Conservation (phyloP, 768 basidiomycete genomes). For the Pleurotus tuoliensis region DNA sequence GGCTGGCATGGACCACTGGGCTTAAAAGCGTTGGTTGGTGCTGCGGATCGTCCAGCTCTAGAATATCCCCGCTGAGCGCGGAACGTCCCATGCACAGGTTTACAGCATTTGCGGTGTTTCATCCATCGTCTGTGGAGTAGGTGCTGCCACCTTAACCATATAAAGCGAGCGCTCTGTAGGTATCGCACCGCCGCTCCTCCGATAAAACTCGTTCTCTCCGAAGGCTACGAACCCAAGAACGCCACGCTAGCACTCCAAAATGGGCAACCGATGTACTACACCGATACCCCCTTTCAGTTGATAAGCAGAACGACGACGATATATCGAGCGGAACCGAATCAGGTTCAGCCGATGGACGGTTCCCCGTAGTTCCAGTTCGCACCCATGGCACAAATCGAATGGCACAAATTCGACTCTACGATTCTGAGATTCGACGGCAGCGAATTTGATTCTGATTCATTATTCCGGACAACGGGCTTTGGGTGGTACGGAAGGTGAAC, state of each 20-base stretch:
- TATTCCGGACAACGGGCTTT: neutral
- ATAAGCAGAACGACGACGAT: neutral
- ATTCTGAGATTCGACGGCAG: neutral
- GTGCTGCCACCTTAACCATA: no score
- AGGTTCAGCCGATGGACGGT: neutral
- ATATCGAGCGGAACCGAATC: neutral
- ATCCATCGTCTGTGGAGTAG: no score
- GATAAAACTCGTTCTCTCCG: neutral
- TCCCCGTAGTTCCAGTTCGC: neutral
- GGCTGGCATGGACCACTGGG: no score
- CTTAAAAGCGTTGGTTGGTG: no score
- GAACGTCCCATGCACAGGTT: no score
- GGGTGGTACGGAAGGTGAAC: neutral
- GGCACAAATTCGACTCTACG: neutral
- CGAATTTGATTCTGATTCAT: neutral
- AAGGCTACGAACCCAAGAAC: neutral
- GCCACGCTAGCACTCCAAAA: neutral
- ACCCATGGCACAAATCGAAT: neutral
- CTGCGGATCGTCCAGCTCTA: no score
- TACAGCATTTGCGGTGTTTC: no score
- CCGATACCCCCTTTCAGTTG: neutral
- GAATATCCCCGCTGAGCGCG: no score
- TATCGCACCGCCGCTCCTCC: neutral
- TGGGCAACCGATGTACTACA: slow-evolving; percentile 1
- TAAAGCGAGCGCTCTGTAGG: no score